phyloP scores from a whole-genome alignment of 2,329 filamentous ascomycete species.

The Leptoxyphium fumago region DNA sequence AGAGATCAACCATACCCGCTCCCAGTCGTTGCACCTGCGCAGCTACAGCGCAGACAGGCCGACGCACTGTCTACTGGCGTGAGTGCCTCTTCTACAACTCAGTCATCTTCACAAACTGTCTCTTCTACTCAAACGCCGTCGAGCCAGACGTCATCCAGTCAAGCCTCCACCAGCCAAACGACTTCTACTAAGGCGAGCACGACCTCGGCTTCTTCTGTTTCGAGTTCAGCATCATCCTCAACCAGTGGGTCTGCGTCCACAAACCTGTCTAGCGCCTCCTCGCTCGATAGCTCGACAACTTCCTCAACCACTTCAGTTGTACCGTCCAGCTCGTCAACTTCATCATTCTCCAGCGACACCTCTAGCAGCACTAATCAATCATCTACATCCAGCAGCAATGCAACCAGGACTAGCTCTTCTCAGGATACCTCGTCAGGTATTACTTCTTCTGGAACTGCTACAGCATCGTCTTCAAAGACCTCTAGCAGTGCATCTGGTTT shows the following conservation, averaged over 20 bases:
- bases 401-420: neutral
- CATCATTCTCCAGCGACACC: neutral
- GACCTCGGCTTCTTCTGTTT: too few relatives aligned
- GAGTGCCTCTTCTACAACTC: neutral
- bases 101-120: too few relatives aligned
- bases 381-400: neutral
- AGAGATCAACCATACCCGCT: neutral
- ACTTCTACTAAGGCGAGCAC: too few relatives aligned
- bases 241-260: too few relatives aligned
- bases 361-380: neutral
- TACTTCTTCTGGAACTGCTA: too few relatives aligned
- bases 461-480: too few relatives aligned
- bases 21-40: neutral
- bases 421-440: neutral
- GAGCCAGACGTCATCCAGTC: too few relatives aligned
- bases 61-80: neutral
- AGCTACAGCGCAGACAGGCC: neutral
- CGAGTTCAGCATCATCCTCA: too few relatives aligned
- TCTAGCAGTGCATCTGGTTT: too few relatives aligned
- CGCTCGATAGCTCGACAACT: neutral
- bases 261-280: neutral
- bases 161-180: too few relatives aligned
- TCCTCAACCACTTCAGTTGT: neutral
- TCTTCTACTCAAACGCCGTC: too few relatives aligned
- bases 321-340: neutral